Percentiles rank a stretch among this genome's conserved stretches.
phyloP scores from a whole-genome alignment of 1,284 basidiomycete species.

The Volvariella volvacea region DNA sequence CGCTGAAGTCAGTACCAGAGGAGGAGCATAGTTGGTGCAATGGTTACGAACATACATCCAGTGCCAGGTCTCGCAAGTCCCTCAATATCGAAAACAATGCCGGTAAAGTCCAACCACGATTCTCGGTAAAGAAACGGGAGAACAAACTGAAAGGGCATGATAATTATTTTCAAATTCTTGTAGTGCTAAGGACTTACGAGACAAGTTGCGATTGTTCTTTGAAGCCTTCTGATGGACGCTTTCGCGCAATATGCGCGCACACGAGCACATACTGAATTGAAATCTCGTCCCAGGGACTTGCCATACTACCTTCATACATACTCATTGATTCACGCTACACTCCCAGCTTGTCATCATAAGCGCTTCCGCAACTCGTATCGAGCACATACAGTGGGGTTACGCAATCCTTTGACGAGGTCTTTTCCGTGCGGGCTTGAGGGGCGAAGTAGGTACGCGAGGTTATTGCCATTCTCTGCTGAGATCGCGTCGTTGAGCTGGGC shows the following conservation, averaged over 20 bases:
- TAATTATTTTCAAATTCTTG: not conserved
- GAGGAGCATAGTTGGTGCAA: constrained; percentile 1
- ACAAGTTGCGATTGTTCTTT: constrained; percentile 66
- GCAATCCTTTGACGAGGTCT: constrained; percentile 63
- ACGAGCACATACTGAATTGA: constrained; percentile 73
- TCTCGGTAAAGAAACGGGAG: constrained; percentile 68
- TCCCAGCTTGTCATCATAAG: constrained; percentile 3
- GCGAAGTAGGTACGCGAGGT: constrained; percentile 64
- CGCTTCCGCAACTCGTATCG: not conserved
- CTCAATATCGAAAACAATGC: constrained; percentile 73
- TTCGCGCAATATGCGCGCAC: constrained; percentile 59
- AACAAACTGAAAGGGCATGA: constrained; percentile 45
- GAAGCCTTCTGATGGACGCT: constrained; percentile 64
- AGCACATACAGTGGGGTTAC: constrained; percentile 52
- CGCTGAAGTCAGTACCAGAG: not conserved
- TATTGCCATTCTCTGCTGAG: constrained; percentile 55
- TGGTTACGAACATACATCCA: constrained; percentile 37
- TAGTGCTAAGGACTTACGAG: constrained; percentile 35
- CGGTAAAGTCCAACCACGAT: constrained; percentile 79
- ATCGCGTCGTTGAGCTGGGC: constrained; percentile 56
- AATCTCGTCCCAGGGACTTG: constrained; percentile 76
- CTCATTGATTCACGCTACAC: constrained; percentile 42
- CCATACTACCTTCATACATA: constrained; percentile 57
- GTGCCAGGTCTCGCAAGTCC: constrained; percentile 77
- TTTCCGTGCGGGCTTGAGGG: constrained; percentile 71